Conservation (phyloP, 2,329 filamentous ascomycete genomes). For the Drechslera avenae region DNA sequence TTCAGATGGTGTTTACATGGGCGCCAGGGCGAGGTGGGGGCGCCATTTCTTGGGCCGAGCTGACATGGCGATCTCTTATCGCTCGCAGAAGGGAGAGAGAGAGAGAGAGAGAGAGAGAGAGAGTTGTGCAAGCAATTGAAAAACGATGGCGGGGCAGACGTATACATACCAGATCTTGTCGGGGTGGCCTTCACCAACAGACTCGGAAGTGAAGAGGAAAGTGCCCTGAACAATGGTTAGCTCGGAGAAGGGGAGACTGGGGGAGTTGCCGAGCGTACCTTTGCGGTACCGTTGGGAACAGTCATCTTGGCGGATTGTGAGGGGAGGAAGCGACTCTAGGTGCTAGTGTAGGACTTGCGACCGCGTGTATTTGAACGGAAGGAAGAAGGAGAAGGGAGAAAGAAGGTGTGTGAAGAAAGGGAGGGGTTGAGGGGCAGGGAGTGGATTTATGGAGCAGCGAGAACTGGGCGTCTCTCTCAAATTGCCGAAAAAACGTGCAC, state of each 20-base stretch:
- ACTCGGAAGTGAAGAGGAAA: slow-evolving; percentile 59
- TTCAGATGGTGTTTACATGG: neutral
- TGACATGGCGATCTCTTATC: slow-evolving; percentile 4
- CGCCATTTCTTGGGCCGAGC: slow-evolving; percentile 2
- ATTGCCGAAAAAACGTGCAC: slow-evolving; percentile 40
- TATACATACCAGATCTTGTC: slow-evolving; percentile 81
- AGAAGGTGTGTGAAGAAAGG: slow-evolving; percentile 15
- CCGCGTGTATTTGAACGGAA: slow-evolving; percentile 29
- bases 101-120: too few relatives aligned
- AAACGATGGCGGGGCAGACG: neutral
- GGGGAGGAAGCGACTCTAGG: slow-evolving; percentile 19
- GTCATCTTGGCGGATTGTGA: slow-evolving; percentile 30
- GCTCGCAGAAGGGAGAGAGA: neutral
- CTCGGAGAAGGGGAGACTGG: slow-evolving; percentile 13
- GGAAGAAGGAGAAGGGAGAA: slow-evolving; percentile 18
- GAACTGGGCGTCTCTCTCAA: slow-evolving; percentile 18
- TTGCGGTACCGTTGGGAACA: slow-evolving; percentile 34
- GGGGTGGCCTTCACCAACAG: slow-evolving; percentile 68
- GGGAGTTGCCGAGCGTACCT: slow-evolving; percentile 26
- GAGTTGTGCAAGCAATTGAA: neutral
- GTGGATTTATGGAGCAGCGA: slow-evolving; percentile 38
- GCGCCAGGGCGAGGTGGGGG: neutral
- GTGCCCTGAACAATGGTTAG: slow-evolving; percentile 40
- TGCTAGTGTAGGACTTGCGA: slow-evolving; percentile 49
- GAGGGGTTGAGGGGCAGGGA: slow-evolving; percentile 31